Percentiles rank a stretch among this genome's conserved stretches.
Evolutionary conservation across 1,284 basidiomycete genomes (phyloP).

Genomic region (Testicularia cyperi): DNA sequence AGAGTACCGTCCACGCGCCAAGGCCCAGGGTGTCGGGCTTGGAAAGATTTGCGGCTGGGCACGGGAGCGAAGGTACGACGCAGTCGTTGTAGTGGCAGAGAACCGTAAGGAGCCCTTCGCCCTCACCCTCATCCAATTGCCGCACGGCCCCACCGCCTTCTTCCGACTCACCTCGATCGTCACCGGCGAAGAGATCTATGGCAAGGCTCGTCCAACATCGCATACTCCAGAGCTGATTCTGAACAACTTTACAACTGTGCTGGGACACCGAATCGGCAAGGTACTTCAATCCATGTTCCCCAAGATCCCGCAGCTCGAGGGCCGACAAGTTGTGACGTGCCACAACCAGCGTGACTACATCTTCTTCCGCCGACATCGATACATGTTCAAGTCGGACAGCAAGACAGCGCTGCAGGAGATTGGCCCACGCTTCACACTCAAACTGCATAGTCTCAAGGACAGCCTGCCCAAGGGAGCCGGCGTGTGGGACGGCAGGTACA

Average conservation of each 20-base stretch:
- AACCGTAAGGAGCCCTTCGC: slow-evolving; percentile 76
- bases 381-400: slow-evolving; percentile 77
- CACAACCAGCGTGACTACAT: slow-evolving; percentile 98
- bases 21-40: slow-evolving; percentile 89
- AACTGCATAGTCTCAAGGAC: slow-evolving; percentile 83
- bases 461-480: slow-evolving; percentile 71
- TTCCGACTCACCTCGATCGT: slow-evolving; percentile 90
- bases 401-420: slow-evolving; percentile 96
- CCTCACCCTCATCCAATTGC: slow-evolving; percentile 86
- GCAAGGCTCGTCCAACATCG: slow-evolving; percentile 85
- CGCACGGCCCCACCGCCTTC: slow-evolving; percentile 89
- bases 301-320: slow-evolving; percentile 90
- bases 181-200: slow-evolving; percentile 77
- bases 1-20: slow-evolving; percentile 85
- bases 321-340: slow-evolving; percentile 92
- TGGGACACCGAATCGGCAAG: slow-evolving; percentile 87
- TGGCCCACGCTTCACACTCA: slow-evolving; percentile 93
- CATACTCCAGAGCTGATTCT: slow-evolving; percentile 95
- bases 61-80: slow-evolving; percentile 79
- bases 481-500: slow-evolving; percentile 68
- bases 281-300: slow-evolving; percentile 96
- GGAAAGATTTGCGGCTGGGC: slow-evolving; percentile 94
- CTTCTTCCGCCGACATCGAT: slow-evolving; percentile 94
- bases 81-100: slow-evolving; percentile 90
- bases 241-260: slow-evolving; percentile 89